Evolutionary conservation across 164 flowering plant species (phyloP), one percentile per base, ranked within the genome.

Genomic region (Dillenia turbinata): DNA sequence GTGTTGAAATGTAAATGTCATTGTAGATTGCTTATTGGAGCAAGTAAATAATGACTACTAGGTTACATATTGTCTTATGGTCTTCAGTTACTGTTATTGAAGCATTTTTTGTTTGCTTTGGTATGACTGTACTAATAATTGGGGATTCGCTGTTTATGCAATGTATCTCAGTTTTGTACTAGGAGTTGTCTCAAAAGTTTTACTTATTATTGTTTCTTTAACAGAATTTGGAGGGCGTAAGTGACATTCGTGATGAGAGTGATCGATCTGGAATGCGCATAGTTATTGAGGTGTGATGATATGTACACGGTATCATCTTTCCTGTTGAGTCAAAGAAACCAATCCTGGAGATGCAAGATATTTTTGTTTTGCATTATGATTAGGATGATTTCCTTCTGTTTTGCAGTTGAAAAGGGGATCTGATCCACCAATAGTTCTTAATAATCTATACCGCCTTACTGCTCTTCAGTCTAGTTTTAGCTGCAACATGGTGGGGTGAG

Each of bases 401-500:
- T 73, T 68, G 24, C 88, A 92, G 97, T 68, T 93, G 13, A 94
- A 89, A 73, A 83, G 94, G 56, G 96, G 95, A 57, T 78, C 96
- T 1, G 99, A 91, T 71, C 86, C 99, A 40, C 69, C 85, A 26
- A 79, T 94, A 65, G 89, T 94, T 44, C 72, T 89, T 57, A 91
- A 94, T 68, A 94, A 88, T 71, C 79, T 94, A 44, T 94, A 77
- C 66, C 95, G 96, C 45, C 79, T 76, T 10, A 89, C 97, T 49
- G 76, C 96, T 64, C 87, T 94, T 47, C 99, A 94, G 80, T 80
- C 96, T 43, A 79, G 94, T 72, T 94, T 94, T 69, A 86, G 90
- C 81, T 94, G 99, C 84, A 94, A 94, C 74, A 94, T 94, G 99
- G 97, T 94, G 51, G 89, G 98, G 98, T 94, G 67, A 81, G 98